Evolutionary conservation across 352 stramenopile species (phyloP).

Genomic region (Plasmopara muralis): DNA sequence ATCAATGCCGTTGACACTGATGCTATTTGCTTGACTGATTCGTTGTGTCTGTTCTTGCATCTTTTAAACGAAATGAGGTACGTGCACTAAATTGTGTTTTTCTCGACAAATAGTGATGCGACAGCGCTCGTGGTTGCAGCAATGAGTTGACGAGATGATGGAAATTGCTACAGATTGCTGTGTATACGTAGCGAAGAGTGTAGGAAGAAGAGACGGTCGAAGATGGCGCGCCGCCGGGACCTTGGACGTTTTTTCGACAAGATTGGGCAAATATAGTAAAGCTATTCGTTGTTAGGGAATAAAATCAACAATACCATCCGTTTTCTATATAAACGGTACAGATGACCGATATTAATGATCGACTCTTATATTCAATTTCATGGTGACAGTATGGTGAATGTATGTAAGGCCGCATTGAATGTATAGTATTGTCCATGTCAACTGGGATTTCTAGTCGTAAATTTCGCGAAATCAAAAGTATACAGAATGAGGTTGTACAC

Average conservation of each 20-base stretch:
- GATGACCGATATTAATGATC: too few relatives aligned
- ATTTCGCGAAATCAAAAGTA: too few relatives aligned
- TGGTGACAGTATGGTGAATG: too few relatives aligned
- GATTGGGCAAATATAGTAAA: neutral
- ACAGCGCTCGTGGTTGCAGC: constrained; percentile 5
- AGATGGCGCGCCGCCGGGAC: constrained; percentile 3
- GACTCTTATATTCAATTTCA: too few relatives aligned
- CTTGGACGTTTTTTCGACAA: neutral
- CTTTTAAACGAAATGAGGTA: neutral
- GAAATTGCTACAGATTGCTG: neutral
- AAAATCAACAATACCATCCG: too few relatives aligned
- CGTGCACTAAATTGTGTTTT: constrained; percentile 4
- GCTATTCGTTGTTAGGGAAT: too few relatives aligned
- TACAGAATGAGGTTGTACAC: too few relatives aligned
- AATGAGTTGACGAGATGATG: constrained; percentile 1
- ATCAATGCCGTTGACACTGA: neutral
- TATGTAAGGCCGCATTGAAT: too few relatives aligned
- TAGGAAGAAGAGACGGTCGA: neutral
- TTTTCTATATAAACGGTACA: too few relatives aligned
- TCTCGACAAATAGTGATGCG: constrained; percentile 11
- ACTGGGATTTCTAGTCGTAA: too few relatives aligned
- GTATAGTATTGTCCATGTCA: too few relatives aligned
- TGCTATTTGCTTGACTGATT: neutral
- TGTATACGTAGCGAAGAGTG: neutral
- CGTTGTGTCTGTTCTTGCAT: constrained; percentile 4